Percentiles rank a stretch among this genome's conserved stretches.
Evolutionary conservation across 306 rosid genomes (phyloP).

Genomic region (Cyclanthera cordifolia): DNA sequence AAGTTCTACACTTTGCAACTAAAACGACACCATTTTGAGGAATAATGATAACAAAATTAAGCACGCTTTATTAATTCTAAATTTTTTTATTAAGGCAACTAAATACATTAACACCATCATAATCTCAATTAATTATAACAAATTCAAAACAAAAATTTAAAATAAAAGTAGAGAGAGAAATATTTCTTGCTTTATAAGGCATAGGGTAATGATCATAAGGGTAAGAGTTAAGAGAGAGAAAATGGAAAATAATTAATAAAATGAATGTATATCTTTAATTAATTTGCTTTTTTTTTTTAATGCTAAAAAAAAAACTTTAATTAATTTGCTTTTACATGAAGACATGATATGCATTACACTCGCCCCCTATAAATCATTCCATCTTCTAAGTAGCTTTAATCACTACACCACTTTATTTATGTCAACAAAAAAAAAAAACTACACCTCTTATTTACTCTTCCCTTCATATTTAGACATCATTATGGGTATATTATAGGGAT

Average conservation of each 20-base stretch:
- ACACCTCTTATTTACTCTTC: conserved; percentile 4
- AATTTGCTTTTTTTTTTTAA: too few relatives aligned
- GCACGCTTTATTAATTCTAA: not conserved
- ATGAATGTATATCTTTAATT: conserved; percentile 18
- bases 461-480: not conserved
- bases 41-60: not conserved
- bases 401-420: not conserved
- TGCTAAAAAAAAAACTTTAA: too few relatives aligned
- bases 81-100: not conserved
- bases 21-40: not conserved
- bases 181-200: not conserved
- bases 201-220: conserved; percentile 18
- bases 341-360: conserved; percentile 41
- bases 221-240: conserved; percentile 6
- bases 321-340: conserved; percentile 46
- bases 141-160: not conserved
- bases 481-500: not conserved
- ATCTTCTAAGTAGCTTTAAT: not conserved
- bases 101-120: conserved; percentile 1
- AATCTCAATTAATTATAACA: not conserved
- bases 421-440: too few relatives aligned
- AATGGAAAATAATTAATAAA: not conserved
- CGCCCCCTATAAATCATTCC: conserved; percentile 1
- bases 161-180: not conserved
- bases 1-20: conserved; percentile 7